phyloP scores from a whole-genome alignment of 371 early-diverging fungal species.

The Mucor piriformis region DNA sequence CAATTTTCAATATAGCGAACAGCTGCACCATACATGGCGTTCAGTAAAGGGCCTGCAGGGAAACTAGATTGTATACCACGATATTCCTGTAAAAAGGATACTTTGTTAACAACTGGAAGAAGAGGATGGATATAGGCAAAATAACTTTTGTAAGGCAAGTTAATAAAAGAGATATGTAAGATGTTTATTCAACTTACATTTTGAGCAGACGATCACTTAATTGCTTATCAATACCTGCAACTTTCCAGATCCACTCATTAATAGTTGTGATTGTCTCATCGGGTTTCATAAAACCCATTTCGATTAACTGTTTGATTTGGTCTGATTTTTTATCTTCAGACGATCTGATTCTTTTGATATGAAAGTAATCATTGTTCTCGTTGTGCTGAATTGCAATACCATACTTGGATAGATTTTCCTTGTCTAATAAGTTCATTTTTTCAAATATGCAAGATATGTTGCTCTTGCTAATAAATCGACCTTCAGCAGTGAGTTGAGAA shows the following conservation, averaged over 20 bases:
- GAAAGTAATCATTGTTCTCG: constrained; percentile 25
- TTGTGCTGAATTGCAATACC: constrained; percentile 13
- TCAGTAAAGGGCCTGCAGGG: constrained; percentile 15
- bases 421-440: not conserved
- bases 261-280: constrained; percentile 6
- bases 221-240: constrained; percentile 23
- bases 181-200: too few species aligned
- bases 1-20: constrained; percentile 19
- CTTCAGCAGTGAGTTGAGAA: not conserved
- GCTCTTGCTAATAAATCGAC: not conserved
- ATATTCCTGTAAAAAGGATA: constrained; percentile 26
- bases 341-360: constrained; percentile 24
- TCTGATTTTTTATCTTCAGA: constrained; percentile 9
- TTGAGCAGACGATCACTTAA: constrained; percentile 29
- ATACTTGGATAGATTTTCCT: not conserved
- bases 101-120: constrained; percentile 29
- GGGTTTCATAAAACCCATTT: constrained; percentile 4
- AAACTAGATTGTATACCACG: constrained; percentile 17
- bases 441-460: not conserved
- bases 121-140: constrained; percentile 28
- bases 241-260: constrained; percentile 27
- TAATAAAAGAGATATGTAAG: too few species aligned
- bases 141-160: too few species aligned
- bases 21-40: constrained; percentile 27
- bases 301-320: constrained; percentile 11